A percentile compares a stretch with the other conserved stretches of the same genome.
Conservation (phyloP, 768 basidiomycete genomes). For the Pleurotus giganteus region DNA sequence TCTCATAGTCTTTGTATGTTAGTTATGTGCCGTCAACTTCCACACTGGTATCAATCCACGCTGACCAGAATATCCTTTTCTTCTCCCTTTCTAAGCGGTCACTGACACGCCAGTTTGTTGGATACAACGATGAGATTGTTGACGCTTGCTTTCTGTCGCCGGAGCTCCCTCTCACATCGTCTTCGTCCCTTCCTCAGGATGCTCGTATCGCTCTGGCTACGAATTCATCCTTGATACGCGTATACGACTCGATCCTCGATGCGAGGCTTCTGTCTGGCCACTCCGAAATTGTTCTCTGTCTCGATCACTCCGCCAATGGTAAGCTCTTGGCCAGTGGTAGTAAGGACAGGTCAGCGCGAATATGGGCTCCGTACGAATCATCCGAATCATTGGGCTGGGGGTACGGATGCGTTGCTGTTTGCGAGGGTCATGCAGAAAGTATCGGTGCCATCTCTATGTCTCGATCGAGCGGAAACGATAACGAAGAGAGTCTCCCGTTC, state of each 20-base stretch:
- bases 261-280: slow-evolving; percentile 87
- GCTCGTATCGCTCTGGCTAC: slow-evolving; percentile 91
- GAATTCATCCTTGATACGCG: slow-evolving; percentile 91
- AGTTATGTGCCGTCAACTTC: slow-evolving; percentile 71
- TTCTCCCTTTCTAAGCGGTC: slow-evolving; percentile 70
- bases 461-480: slow-evolving; percentile 33
- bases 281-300: slow-evolving; percentile 84
- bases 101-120: slow-evolving; percentile 80
- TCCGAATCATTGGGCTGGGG: slow-evolving; percentile 33
- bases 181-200: slow-evolving; percentile 37
- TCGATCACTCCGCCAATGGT: slow-evolving; percentile 69
- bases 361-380: slow-evolving; percentile 61
- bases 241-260: slow-evolving; percentile 81
- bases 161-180: slow-evolving; percentile 18
- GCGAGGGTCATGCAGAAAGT: slow-evolving; percentile 93
- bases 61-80: slow-evolving; percentile 96
- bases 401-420: slow-evolving; percentile 80
- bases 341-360: slow-evolving; percentile 84
- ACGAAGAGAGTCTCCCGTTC: slow-evolving; percentile 47
- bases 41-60: slow-evolving; percentile 79
- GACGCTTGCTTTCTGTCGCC: slow-evolving; percentile 77
- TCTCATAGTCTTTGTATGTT: slow-evolving; percentile 2
- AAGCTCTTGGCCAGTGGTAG: slow-evolving; percentile 84
- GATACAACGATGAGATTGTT: slow-evolving; percentile 98
- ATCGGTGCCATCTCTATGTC: slow-evolving; percentile 88